Evolutionary conservation across 2,329 filamentous ascomycete genomes (phyloP), one percentile per base, ranked within the genome.

Genomic region (Aspergillus sp.): DNA sequence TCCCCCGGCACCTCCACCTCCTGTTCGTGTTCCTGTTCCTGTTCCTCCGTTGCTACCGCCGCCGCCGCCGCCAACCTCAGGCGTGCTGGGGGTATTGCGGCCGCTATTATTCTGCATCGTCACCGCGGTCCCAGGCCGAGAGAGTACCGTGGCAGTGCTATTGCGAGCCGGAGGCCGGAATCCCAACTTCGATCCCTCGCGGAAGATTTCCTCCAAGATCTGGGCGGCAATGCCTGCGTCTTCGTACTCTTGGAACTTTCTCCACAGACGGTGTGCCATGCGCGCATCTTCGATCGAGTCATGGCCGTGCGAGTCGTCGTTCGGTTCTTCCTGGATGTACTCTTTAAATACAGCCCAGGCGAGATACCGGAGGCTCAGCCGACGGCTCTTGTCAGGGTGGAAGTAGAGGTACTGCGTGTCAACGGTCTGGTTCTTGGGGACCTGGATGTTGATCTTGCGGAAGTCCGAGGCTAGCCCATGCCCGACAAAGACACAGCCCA

Each of bases 391-490:
- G 11, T 75, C 71, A 35, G 81, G 78, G 37, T 93, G 78, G 60
- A 83, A 93, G 66, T 93, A 96, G 2, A 94, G 71, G 42, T 93
- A 82, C 45, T 88, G 86, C 0, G 93, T 98, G 60, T 98, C 91
- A 34, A 98, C 86, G 22, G 94, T 82, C 57, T 98, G 91, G 3
- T 75, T 62, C 53, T 81, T 84, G 1, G 93, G 91, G 0, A 98
- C 82, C 56, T 95, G 85, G 35, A 98, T 95, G 58, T 98, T 98
- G 62, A 94, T 93, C 35, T 93, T 93, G 33, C 91, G 85, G 64
- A 98, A 96, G 60, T 98, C 91, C 47, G 91, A 89, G 45, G 85
- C 85, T 26, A 98, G 69, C 3, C 89, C 89, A 52, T 98, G 91
- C 2, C 91, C 91, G 4, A 98, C 74, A 55, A 98, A 98, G 41